Evolutionary conservation across 352 stramenopile genomes (phyloP), one percentile per base, ranked within the genome.

Genomic region (Pythium vanterpoolii): DNA sequence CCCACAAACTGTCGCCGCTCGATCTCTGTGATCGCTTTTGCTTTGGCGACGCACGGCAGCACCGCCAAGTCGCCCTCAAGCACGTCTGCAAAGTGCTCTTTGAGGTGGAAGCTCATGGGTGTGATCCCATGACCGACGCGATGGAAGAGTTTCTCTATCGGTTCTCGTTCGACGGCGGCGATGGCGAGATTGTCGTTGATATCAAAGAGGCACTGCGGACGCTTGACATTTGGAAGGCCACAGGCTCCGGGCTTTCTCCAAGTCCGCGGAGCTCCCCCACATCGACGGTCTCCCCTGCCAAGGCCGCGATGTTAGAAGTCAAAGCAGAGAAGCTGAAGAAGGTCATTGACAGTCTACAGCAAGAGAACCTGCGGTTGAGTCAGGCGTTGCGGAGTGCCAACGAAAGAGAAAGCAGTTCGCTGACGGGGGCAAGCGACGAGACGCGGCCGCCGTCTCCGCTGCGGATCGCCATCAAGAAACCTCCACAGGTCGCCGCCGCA

Each of bases 71-170:
- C 2, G 56, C 69, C 8, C 62, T 89, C 27, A 75, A 62, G 26
- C 64, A 86, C 30, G 66, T 87, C 3, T 87, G 73, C 33, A 64
- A 82, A n/a, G 64, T 85, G 36, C 54, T 89, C 4, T 86, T 80
- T 24, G 73, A 84, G 31, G 65, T 89, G 4, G 50, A 57, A 0
- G 75, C 82, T 6, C 71, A 63, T 31, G 64, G 69, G 0, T n/a
- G 54, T 3, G 73, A 86, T 36, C 79, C 79, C 5, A 56, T 87
- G 24, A 85, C 69, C 0, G 67, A 81, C 2, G 63, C 62, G 13
- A 89, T 89, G 79, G 77, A 87, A 61, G 73, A 81, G 16, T 77
- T 84, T 31, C 64, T 89, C 33, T 89, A 78, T 26, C 54, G 75
- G 5, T 86, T 80, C 51, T 69, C 77, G 1, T 75, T 59, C 14